Evolutionary conservation across 768 basidiomycete species (phyloP).

Genomic region (Suillus discolor): DNA sequence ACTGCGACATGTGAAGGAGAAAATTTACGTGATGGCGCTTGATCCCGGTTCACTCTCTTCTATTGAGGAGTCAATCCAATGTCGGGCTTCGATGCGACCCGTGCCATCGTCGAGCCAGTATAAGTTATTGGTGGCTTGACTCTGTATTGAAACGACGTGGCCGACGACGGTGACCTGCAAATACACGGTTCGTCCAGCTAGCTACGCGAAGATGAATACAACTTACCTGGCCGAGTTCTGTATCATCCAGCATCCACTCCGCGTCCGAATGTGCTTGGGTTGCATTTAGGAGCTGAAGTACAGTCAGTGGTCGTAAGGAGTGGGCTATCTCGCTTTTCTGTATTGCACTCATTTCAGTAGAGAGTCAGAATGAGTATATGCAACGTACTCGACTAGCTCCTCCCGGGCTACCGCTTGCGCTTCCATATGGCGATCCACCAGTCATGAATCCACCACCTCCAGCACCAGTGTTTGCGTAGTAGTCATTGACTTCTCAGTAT

Average conservation of each 20-base stretch:
- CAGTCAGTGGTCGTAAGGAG: conserved; percentile 73
- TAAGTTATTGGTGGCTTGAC: conserved; percentile 78
- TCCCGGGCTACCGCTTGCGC: conserved; percentile 61
- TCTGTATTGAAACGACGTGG: conserved; percentile 66
- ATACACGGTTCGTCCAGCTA: conserved; percentile 1
- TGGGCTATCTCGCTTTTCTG: conserved; percentile 43
- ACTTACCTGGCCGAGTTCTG: conserved; percentile 78
- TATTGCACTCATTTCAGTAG: conserved; percentile 1
- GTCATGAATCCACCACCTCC: conserved; percentile 61
- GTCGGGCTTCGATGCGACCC: conserved; percentile 72
- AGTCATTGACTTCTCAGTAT: conserved; percentile 35
- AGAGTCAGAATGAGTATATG: not conserved
- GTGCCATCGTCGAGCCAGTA: conserved; percentile 88
- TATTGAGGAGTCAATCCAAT: conserved; percentile 74
- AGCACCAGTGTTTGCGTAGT: conserved; percentile 38
- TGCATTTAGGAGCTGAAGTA: conserved; percentile 74
- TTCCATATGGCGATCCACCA: conserved; percentile 61
- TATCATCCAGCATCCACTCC: conserved; percentile 83
- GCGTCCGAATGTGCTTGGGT: conserved; percentile 87
- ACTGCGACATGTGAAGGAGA: not conserved
- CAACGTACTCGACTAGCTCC: conserved; percentile 45
- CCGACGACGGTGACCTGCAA: conserved; percentile 73
- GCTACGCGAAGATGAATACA: not conserved
- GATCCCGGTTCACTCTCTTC: conserved; percentile 38
- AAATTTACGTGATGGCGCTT: not conserved